Evolutionary conservation across 768 basidiomycete genomes (phyloP), one percentile per base, ranked within the genome.

Genomic region (Obba rivulosa): DNA sequence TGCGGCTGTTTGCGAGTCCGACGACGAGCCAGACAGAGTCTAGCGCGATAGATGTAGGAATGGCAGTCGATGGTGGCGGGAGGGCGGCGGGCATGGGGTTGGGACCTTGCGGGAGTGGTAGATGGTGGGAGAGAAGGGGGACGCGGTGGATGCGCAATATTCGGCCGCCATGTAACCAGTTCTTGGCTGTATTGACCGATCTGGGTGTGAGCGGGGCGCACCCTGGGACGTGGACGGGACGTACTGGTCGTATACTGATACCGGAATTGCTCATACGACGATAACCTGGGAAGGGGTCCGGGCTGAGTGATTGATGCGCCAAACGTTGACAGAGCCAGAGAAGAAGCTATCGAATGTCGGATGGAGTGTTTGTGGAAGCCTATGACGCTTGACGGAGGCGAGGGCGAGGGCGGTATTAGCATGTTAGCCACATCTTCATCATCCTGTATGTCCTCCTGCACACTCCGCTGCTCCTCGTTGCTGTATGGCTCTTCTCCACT

Each of bases 21-120:
- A 93, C 85, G 39, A 95, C 84, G 59, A 97, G 80, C 77, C 85
- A 90, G 39, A 87, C 79, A 11, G 73, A 66, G 65, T 95, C 90
- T 42, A 97, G 71, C 0, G 92, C 89, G 18, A 94, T 74, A 3
- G 87, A 89, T 0, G 95, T 96, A 22, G 97, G 87, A 24, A 90
- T 85, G 14, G 83, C 83, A 31, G 75, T 71, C 48, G 77, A 79
- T 57, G 68, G 62, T 25, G 60, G 55, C 17, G 57, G 41, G 34
- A 55, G 53, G 16, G 63, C 61, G 11, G 55, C 34, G 41, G 28
- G 55, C 48, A 28, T 37, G 24, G 35, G 35, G 13, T 41, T 21
- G 34, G 37, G 48, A 28, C 50, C 49, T 3, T 49, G 53, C 3
- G 48, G 25, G 18, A 31, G 11, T 3, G 41, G 49, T 3, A 45